Conservation (phyloP, 768 basidiomycete species). For the Suillus plorans region DNA sequence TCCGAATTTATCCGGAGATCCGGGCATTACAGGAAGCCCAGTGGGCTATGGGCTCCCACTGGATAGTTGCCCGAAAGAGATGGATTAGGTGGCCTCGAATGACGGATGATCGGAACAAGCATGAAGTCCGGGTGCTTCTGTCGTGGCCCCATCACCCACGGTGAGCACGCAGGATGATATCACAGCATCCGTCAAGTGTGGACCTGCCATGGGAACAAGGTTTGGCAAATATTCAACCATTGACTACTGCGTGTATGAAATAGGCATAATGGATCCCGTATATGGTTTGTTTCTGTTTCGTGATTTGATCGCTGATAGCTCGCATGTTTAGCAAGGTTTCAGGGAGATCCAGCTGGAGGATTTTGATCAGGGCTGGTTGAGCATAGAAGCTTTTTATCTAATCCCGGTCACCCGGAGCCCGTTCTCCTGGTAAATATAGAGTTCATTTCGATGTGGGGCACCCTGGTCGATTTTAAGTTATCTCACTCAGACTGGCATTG, state of each 20-base stretch:
- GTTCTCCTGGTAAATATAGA: not conserved
- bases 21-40: not conserved
- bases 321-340: not conserved
- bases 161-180: not conserved
- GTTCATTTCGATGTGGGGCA: constrained; percentile 6
- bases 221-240: not conserved
- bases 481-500: no score
- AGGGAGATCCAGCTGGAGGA: not conserved
- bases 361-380: not conserved
- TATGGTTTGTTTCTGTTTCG: not conserved
- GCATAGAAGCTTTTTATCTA: constrained; percentile 3
- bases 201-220: constrained; percentile 6
- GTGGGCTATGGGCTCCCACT: not conserved
- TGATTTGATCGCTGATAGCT: constrained; percentile 6
- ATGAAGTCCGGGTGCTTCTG: not conserved
- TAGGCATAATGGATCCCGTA: not conserved
- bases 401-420: not conserved
- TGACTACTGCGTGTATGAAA: not conserved
- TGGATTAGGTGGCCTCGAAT: not conserved
- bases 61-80: not conserved
- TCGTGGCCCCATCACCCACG: not conserved
- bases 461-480: not conserved
- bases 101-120: not conserved
- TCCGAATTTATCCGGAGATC: not conserved
- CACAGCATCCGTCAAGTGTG: not conserved